A percentile compares a stretch with the other conserved stretches of the same genome.
phyloP scores from a whole-genome alignment of 768 basidiomycete species.

The Suillus paluster region DNA sequence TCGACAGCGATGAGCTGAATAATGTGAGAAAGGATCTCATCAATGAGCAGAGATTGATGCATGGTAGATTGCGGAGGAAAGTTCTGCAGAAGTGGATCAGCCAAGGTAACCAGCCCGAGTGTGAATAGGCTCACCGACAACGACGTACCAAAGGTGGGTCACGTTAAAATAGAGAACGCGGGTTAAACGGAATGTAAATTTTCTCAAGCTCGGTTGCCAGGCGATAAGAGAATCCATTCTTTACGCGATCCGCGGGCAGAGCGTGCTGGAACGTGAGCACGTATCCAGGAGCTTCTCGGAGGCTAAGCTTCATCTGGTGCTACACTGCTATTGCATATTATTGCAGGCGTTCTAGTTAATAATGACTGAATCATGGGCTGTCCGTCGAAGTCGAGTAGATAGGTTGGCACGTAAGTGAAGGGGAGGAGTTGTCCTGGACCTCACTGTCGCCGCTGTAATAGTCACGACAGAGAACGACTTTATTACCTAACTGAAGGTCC shows the following conservation, averaged over 20 bases:
- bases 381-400: too few species aligned
- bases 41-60: constrained; percentile 35
- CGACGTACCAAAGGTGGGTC: background rate
- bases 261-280: background rate
- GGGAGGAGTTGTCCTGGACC: too few species aligned
- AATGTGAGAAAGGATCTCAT: constrained; percentile 30
- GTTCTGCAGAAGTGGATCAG: background rate
- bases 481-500: too few species aligned
- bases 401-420: too few species aligned
- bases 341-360: too few species aligned
- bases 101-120: background rate
- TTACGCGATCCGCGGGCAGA: background rate
- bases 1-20: constrained; percentile 28
- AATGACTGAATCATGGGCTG: too few species aligned
- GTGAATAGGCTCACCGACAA: background rate
- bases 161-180: background rate
- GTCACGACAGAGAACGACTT: too few species aligned
- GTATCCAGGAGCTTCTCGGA: background rate
- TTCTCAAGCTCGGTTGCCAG: constrained; percentile 2
- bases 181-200: background rate
- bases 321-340: background rate
- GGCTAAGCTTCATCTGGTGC: background rate
- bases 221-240: background rate
- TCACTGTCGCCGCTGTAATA: too few species aligned
- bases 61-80: constrained; percentile 12